Conservation (phyloP, 2,329 filamentous ascomycete species). For the Penicillium sumatraense region DNA sequence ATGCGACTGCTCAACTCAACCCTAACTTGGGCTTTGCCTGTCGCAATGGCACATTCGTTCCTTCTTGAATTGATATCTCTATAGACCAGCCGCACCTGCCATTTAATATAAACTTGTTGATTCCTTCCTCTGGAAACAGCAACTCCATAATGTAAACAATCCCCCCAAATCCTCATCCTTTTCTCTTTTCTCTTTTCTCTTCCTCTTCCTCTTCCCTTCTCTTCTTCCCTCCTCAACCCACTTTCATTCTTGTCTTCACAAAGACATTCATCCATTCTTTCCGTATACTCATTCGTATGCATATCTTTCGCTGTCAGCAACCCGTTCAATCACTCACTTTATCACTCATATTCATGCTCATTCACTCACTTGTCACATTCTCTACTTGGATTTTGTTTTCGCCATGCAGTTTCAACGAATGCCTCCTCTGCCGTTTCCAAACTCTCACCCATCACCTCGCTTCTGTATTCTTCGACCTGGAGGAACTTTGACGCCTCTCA, state of each 20-base stretch:
- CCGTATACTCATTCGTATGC: not conserved
- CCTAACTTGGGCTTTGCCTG: slow-evolving; percentile 42
- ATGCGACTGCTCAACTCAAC: slow-evolving; percentile 39
- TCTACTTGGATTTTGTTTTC: not conserved
- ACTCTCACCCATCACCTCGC: slow-evolving; percentile 32
- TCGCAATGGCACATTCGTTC: slow-evolving; percentile 38
- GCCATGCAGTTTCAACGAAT: slow-evolving; percentile 13
- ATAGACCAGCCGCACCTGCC: not conserved
- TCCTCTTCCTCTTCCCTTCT: not conserved
- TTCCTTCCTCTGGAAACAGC: not conserved
- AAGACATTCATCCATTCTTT: not conserved
- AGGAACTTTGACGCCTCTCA: slow-evolving; percentile 41
- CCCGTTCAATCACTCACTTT: not conserved
- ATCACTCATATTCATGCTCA: not conserved
- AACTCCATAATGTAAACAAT: not conserved
- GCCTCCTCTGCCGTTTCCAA: slow-evolving; percentile 1
- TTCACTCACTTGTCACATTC: not conserved
- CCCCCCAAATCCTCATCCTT: not conserved
- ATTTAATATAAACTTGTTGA: not conserved
- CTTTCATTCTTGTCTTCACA: not conserved
- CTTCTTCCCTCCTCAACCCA: not conserved
- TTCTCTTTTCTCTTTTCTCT: not conserved
- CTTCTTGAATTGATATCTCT: slow-evolving; percentile 6
- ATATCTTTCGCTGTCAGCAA: not conserved
- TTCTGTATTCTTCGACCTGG: slow-evolving; percentile 47